phyloP scores from a whole-genome alignment of 2,329 filamentous ascomycete genomes.

The Parastagonospora nodorum region DNA sequence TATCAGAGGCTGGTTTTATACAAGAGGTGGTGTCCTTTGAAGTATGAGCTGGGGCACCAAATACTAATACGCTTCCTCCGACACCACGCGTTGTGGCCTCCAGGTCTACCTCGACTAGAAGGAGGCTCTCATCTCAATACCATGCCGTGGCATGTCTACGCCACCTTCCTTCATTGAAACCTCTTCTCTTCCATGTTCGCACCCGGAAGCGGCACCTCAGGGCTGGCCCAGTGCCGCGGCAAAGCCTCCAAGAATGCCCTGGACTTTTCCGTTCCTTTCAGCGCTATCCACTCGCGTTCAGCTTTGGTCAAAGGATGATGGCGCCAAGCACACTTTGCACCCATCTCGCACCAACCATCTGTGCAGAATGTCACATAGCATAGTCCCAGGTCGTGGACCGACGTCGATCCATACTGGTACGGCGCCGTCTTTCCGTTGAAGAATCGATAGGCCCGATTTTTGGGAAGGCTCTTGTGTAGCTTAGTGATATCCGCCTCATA shows the following conservation, averaged over 20 bases:
- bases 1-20: conserved; percentile 36
- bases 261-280: neutral
- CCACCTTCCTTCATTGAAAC: neutral
- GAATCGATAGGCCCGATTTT: neutral
- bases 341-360: conserved; percentile 9
- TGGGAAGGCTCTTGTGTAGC: neutral
- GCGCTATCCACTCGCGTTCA: conserved; percentile 11
- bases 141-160: neutral
- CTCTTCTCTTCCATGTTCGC: conserved; percentile 1
- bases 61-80: neutral
- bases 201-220: conserved; percentile 13
- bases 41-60: neutral
- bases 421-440: conserved; percentile 12
- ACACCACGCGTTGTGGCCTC: neutral
- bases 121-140: neutral
- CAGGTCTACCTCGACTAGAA: neutral
- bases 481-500: conserved; percentile 3
- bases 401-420: conserved; percentile 5
- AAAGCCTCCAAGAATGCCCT: conserved; percentile 6
- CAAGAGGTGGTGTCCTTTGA: conserved; percentile 20
- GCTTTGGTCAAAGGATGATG: conserved; percentile 12
- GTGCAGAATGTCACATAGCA: conserved; percentile 17
- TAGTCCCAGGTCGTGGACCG: conserved; percentile 10
- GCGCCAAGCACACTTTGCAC: conserved; percentile 14
- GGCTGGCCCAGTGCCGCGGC: conserved; percentile 1